Conservation (phyloP, 2,329 filamentous ascomycete species). For the Chaetomiaceae sp. region DNA sequence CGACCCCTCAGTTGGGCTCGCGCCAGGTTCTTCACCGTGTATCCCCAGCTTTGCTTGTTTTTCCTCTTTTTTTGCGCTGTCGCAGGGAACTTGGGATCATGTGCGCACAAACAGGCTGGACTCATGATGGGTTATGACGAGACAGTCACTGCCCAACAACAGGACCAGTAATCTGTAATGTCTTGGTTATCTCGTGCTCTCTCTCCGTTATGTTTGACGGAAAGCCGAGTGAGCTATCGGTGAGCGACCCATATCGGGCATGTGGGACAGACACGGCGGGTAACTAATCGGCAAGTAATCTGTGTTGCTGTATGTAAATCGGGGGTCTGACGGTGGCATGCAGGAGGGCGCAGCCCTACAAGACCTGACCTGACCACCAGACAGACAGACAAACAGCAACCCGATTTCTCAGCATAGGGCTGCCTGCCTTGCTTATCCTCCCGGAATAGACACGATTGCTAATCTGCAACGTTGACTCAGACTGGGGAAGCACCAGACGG, state of each 20-base stretch:
- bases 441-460: constrained; percentile 2
- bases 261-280: neutral
- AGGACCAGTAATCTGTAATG: too few relatives aligned
- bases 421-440: neutral
- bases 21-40: neutral
- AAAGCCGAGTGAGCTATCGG: neutral
- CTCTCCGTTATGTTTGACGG: neutral
- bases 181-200: too few relatives aligned
- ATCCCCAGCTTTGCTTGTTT: neutral
- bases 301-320: neutral
- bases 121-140: neutral
- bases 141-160: neutral
- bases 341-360: constrained; percentile 14
- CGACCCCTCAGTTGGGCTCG: constrained; percentile 11
- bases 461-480: constrained; percentile 10
- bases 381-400: too few relatives aligned
- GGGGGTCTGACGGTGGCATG: constrained; percentile 9
- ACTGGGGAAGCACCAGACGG: constrained; percentile 10
- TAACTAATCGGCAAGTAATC: too few relatives aligned
- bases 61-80: neutral
- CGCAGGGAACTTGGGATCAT: neutral
- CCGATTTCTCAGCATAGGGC: neutral
- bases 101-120: too few relatives aligned
- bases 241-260: constrained; percentile 3
- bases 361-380: too few relatives aligned